Evolutionary conservation across 495 filamentous ascomycete genomes (phyloP).

Genomic region (Hypoxylon trugodes): DNA sequence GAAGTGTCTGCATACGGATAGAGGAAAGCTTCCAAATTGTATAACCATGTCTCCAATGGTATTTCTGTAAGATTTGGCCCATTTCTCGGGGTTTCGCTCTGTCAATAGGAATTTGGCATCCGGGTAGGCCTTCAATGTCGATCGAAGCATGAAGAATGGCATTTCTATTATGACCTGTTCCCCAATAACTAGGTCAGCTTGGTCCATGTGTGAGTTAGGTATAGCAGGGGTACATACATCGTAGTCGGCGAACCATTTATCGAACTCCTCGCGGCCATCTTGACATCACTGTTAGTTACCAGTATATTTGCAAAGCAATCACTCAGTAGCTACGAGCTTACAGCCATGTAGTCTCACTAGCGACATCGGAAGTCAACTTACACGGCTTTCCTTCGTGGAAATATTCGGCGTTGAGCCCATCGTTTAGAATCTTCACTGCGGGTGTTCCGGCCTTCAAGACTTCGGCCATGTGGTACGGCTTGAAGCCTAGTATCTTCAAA

Average conservation of each 20-base stretch:
- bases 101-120: constrained; percentile 48
- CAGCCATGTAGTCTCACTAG: background rate
- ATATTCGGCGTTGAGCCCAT: constrained; percentile 34
- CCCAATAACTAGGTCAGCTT: constrained; percentile 1
- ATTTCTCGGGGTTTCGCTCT: constrained; percentile 47
- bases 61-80: constrained; percentile 38
- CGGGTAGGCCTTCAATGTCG: constrained; percentile 39
- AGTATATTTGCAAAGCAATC: background rate
- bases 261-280: constrained; percentile 43
- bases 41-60: constrained; percentile 24
- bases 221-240: constrained; percentile 35
- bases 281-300: background rate
- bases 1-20: constrained; percentile 37
- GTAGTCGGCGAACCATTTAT: constrained; percentile 46
- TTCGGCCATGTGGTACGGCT: constrained; percentile 45
- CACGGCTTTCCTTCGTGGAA: constrained; percentile 40
- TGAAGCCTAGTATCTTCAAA: constrained; percentile 39
- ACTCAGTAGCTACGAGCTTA: background rate
- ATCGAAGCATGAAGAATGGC: constrained; percentile 42
- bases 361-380: constrained; percentile 13
- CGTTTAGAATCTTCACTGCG: constrained; percentile 27
- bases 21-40: constrained; percentile 16
- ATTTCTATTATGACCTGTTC: constrained; percentile 42
- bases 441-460: constrained; percentile 8
- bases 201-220: background rate